Percentiles rank a stretch among this genome's conserved stretches.
Conservation (phyloP, 73 alveolate species). For the Paraurostyla sp. region DNA sequence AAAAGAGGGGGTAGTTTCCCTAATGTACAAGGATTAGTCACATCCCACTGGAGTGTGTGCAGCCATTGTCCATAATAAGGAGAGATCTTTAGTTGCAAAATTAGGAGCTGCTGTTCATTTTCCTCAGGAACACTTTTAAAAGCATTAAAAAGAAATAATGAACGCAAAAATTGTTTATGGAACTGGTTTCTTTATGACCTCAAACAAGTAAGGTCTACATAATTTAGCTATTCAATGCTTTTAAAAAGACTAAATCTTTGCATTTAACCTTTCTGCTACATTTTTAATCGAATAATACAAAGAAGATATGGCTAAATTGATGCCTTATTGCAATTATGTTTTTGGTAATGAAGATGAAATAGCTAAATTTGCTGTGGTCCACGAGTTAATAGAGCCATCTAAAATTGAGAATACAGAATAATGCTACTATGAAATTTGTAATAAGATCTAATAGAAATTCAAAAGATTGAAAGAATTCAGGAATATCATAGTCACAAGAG, state of each 20-base stretch:
- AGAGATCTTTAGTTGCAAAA: constrained; percentile 83
- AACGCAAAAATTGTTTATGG: constrained; percentile 65
- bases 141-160: constrained; percentile 4
- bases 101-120: constrained; percentile 73
- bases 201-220: constrained; percentile 62
- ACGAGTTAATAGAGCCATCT: background rate
- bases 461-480: background rate
- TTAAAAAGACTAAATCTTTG: constrained; percentile 45
- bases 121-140: constrained; percentile 53
- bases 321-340: constrained; percentile 70
- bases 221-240: constrained; percentile 48
- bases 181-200: constrained; percentile 72
- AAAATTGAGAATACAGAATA: background rate
- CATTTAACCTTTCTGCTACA: constrained; percentile 75
- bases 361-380: constrained; percentile 73
- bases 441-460: background rate
- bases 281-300: constrained; percentile 72
- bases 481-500: constrained; percentile 35
- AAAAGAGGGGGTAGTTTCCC: constrained; percentile 62
- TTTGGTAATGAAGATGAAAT: constrained; percentile 89
- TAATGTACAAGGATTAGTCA: constrained; percentile 21
- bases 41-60: constrained; percentile 84
- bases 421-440: constrained; percentile 16
- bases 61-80: constrained; percentile 66
- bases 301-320: constrained; percentile 61